phyloP scores from a whole-genome alignment of 768 basidiomycete genomes.

The Pisolithus microcarpus region DNA sequence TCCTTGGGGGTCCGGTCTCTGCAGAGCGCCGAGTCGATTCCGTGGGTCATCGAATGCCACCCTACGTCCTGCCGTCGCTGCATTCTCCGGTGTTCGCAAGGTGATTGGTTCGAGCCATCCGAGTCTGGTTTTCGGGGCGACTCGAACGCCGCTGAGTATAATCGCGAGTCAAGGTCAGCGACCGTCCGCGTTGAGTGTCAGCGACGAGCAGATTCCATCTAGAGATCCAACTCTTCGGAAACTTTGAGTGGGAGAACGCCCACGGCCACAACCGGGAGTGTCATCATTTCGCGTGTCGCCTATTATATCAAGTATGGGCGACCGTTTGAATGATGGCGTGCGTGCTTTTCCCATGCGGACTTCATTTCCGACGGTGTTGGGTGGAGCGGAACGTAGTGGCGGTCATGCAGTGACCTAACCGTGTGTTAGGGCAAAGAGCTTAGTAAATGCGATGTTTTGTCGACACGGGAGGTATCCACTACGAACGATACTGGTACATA shows the following conservation, averaged over 20 bases:
- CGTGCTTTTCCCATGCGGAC: too few species aligned
- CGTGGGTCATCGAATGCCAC: too few species aligned
- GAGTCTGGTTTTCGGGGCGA: slow-evolving; percentile 15
- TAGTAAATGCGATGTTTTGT: too few species aligned
- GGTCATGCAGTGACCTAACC: not conserved
- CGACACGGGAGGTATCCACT: not conserved
- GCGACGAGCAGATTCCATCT: slow-evolving; percentile 16
- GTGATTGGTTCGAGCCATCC: slow-evolving; percentile 4
- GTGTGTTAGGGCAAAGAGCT: not conserved
- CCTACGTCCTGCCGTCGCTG: not conserved
- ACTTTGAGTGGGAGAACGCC: slow-evolving; percentile 8
- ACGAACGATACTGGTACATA: not conserved
- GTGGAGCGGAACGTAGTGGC: not conserved
- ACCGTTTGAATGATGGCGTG: too few species aligned
- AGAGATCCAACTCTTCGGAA: slow-evolving; percentile 22
- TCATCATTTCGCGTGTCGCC: too few species aligned
- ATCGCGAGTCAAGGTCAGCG: slow-evolving; percentile 17
- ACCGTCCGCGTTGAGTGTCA: slow-evolving; percentile 21
- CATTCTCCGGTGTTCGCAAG: not conserved
- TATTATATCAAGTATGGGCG: too few species aligned
- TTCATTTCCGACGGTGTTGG: too few species aligned
- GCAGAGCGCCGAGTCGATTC: too few species aligned
- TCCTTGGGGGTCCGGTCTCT: too few species aligned
- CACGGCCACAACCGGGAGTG: not conserved
- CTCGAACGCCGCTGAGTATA: slow-evolving; percentile 22